phyloP scores from a whole-genome alignment of 805 yeast species.

The Pichia californica region DNA sequence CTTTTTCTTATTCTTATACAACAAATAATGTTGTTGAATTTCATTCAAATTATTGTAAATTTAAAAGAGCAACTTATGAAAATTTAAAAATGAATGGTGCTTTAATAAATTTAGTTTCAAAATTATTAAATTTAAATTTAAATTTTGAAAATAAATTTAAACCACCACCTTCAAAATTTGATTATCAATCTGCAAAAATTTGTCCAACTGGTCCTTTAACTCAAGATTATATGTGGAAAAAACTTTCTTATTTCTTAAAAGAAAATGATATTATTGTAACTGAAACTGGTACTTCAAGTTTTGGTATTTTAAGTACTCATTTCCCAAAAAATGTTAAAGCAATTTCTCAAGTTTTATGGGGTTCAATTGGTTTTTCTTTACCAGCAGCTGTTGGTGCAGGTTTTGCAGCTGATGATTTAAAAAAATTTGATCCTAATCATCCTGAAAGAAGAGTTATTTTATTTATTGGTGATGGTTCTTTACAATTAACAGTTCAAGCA shows the following conservation, averaged over 20 bases:
- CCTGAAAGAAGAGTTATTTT: conserved; percentile 52
- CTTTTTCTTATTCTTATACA: conserved; percentile 69
- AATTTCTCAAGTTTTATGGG: conserved; percentile 72
- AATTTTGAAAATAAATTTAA: conserved; percentile 41
- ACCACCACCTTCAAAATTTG: conserved; percentile 40
- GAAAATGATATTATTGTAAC: conserved; percentile 63
- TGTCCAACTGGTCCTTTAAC: conserved; percentile 41
- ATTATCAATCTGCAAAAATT: conserved; percentile 37
- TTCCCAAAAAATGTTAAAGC: conserved; percentile 59
- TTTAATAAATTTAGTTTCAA: conserved; percentile 36
- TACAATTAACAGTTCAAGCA: conserved; percentile 70
- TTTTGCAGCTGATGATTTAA: conserved; percentile 48
- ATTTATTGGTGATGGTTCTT: conserved; percentile 71
- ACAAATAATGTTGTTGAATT: conserved; percentile 72
- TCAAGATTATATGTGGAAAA: conserved; percentile 67
- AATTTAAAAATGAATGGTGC: conserved; percentile 65
- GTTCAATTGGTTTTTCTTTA: conserved; percentile 65
- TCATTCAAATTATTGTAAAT: conserved; percentile 71
- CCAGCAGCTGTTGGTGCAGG: conserved; percentile 67
- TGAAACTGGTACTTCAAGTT: conserved; percentile 73
- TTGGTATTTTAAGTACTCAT: conserved; percentile 60
- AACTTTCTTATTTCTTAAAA: conserved; percentile 53
- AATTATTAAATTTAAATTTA: conserved; percentile 29
- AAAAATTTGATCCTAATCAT: neutral
- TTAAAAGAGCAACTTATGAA: conserved; percentile 62